These are phyloP conservation scores for Sphaerulina vaccinii DNA, from an alignment of 2,329 filamentous ascomycete species.

Conservation along the genomic window DNA sequence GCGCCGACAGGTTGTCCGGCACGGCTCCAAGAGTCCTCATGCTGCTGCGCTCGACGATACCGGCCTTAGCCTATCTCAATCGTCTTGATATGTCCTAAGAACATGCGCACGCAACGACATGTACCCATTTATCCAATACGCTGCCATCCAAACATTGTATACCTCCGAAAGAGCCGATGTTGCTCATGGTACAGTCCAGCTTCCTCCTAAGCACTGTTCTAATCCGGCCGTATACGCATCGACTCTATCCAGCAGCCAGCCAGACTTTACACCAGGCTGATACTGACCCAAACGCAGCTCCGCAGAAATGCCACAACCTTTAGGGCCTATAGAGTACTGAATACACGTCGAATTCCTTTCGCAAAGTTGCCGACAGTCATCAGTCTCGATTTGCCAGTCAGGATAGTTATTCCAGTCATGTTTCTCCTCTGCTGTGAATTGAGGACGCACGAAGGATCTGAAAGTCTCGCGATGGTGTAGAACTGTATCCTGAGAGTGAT, in stretches of 20 bases:
- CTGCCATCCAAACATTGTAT: too few relatives aligned
- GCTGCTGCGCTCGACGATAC: too few relatives aligned
- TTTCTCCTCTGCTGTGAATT: constrained; percentile 20
- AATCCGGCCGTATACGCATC: constrained; percentile 19
- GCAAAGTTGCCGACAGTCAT: constrained; percentile 30
- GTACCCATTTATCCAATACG: too few relatives aligned
- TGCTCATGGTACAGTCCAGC: constrained; percentile 22
- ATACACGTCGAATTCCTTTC: constrained; percentile 24
- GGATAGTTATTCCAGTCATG: constrained; percentile 33
- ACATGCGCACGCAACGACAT: too few relatives aligned
- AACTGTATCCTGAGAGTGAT: constrained; percentile 17
- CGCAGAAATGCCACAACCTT: constrained; percentile 26
- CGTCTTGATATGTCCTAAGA: too few relatives aligned
- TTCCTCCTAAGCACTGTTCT: constrained; percentile 18
- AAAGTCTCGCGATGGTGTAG: constrained; percentile 35
- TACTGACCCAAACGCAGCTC: constrained; percentile 24
- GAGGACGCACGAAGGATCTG: constrained; percentile 29
- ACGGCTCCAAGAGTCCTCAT: too few relatives aligned
- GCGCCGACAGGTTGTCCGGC: too few relatives aligned
- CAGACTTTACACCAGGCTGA: constrained; percentile 21
- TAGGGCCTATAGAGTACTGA: constrained; percentile 27
- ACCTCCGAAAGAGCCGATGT: too few relatives aligned
- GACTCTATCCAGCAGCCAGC: constrained; percentile 29
- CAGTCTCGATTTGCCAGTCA: constrained; percentile 17
- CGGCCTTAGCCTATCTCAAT: too few relatives aligned